A percentile compares a stretch with the other conserved stretches of the same genome.
These are phyloP conservation scores for Neofusicoccum sp. DNA, from an alignment of 2,329 filamentous ascomycete species.

Conservation along the genomic window DNA sequence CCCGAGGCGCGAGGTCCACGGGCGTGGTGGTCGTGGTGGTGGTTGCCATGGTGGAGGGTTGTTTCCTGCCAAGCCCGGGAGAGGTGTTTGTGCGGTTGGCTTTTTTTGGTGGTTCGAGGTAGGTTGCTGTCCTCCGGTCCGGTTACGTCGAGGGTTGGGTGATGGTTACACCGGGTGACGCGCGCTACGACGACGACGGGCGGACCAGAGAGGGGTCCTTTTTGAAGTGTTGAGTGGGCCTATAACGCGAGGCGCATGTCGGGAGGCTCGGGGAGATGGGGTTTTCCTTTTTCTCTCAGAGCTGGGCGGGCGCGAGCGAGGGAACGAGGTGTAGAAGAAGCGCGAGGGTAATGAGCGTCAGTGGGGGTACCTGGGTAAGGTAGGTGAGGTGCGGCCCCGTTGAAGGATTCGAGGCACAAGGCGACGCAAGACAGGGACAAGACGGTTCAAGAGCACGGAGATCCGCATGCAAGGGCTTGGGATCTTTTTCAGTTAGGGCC, in stretches of 20 bases:
- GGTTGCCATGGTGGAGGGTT: neutral
- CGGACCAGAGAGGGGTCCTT: neutral
- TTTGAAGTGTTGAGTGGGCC: neutral
- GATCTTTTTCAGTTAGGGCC: neutral
- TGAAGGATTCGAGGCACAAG: conserved; percentile 8
- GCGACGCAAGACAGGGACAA: conserved; percentile 5
- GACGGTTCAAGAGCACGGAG: neutral
- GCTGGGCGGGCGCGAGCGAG: neutral
- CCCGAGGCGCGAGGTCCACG: neutral
- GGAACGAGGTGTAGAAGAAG: neutral
- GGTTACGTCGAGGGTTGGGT: neutral
- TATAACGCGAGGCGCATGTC: neutral
- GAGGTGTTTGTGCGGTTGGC: neutral
- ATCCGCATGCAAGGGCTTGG: neutral
- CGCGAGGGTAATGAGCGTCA: neutral
- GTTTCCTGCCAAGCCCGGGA: neutral
- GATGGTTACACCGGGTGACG: neutral
- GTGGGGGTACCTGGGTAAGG: neutral
- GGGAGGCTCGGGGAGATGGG: neutral
- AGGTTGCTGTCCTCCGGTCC: neutral
- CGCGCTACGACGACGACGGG: neutral
- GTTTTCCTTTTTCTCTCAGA: neutral
- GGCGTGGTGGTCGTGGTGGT: neutral
- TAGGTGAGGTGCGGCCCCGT: neutral
- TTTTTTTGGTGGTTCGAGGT: neutral